Evolutionary conservation across 78 protist species (phyloP), one percentile per base, ranked within the genome.

Genomic region (Creolimax fragrantissima): DNA sequence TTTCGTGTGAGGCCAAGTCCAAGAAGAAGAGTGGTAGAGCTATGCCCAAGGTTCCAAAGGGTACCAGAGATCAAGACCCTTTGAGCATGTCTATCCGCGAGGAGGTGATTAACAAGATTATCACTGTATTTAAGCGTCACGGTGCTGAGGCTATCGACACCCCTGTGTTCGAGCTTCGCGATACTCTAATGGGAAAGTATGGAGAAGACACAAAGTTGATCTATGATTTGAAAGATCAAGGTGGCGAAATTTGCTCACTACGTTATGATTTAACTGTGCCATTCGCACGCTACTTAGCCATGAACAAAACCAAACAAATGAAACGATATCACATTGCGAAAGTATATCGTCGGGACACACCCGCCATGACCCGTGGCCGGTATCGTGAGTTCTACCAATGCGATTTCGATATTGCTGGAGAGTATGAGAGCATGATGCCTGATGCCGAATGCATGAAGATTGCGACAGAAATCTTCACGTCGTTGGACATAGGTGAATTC

Each of bases 151-250:
- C 95, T 5, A 96, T 98, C 88, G 99, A 97, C 84, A 98, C 99
- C 6, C 99, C 99, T 41, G 97, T 96, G 5, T 95, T 97, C 42
- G 99, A 98, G 93, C 94, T 97, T 83, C 74, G 95, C 97, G 97
- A 96, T 4, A 95, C 95, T 36, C 95, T 98, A 66, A 93, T 93
- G 43, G 98, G 98, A 85, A 97, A 98, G 96, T 98, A 97, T 74
- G 99, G 99, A 81, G 99, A 98, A 92, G 99, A 98, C 89, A 83
- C 96, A 58, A 97, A 98, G 95, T 95, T 97, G 42, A 96, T 98
- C 58, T 98, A 96, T 95, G 98, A 98, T 89, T 92, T 98, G 32
- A 91, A 17, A 32, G 97, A 96, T 92, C 98, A 98, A 93, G 98
- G 98, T 6, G 98, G 98, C 67, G 98, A 98, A 94, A 42, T 95